These are phyloP conservation scores for Allium fistulosum DNA, from an alignment of 106 monocot species.

Conservation along the genomic window DNA sequence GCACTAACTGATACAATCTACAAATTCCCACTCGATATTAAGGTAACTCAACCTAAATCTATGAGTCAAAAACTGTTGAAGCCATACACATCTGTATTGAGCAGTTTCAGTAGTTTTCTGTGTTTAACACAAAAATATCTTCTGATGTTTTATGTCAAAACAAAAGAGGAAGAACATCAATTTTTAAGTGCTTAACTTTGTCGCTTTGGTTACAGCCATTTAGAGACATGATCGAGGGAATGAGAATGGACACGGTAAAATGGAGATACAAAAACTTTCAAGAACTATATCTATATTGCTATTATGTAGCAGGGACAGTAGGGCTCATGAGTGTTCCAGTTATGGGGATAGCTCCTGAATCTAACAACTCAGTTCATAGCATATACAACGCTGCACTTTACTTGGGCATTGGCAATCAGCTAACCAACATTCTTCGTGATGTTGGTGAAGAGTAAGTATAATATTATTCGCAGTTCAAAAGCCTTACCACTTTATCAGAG, in stretches of 20 bases:
- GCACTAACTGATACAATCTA: slow-evolving; percentile 49
- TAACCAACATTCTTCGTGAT: slow-evolving; percentile 37
- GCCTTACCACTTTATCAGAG: too few species aligned
- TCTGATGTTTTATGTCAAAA: too few species aligned
- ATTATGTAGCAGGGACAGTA: slow-evolving; percentile 34
- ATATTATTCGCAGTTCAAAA: not conserved
- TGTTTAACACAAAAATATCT: too few species aligned
- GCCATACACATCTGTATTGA: too few species aligned
- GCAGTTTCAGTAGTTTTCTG: too few species aligned
- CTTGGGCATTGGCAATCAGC: slow-evolving; percentile 32
- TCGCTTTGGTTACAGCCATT: slow-evolving; percentile 14
- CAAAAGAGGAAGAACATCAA: too few species aligned
- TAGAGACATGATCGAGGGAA: slow-evolving; percentile 41
- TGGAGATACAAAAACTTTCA: slow-evolving; percentile 31
- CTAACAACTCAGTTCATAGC: slow-evolving; percentile 7
- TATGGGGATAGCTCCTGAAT: slow-evolving; percentile 33
- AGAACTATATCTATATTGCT: slow-evolving; percentile 38
- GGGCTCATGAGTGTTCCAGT: slow-evolving; percentile 39
- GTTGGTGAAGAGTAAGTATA: slow-evolving; percentile 40
- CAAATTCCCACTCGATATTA: slow-evolving; percentile 78
- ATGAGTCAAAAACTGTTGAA: too few species aligned
- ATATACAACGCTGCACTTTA: slow-evolving; percentile 22
- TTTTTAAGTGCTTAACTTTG: too few species aligned
- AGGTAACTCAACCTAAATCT: slow-evolving; percentile 18
- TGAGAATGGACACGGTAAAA: slow-evolving; percentile 31